Percentiles rank a stretch among this genome's conserved stretches.
Evolutionary conservation across 495 filamentous ascomycete genomes (phyloP).

Genomic region (Penicillium lividum): DNA sequence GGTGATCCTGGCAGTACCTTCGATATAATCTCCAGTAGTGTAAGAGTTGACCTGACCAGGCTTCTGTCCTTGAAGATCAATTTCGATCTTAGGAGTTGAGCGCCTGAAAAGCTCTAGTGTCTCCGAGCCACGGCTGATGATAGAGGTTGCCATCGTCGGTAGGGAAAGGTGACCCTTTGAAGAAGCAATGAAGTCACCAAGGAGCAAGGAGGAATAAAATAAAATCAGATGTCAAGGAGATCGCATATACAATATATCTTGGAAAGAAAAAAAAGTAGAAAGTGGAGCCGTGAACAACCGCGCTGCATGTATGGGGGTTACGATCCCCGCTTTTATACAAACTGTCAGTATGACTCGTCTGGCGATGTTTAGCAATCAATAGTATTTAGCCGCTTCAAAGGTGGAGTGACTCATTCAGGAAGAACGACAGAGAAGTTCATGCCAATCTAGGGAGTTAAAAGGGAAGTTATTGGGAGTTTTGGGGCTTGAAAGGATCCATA

Average conservation of each 20-base stretch:
- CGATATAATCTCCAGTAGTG: constrained; percentile 60
- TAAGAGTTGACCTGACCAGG: constrained; percentile 49
- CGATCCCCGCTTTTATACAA: neutral
- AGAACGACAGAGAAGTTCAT: neutral
- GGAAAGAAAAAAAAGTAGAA: constrained; percentile 14
- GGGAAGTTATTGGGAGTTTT: neutral
- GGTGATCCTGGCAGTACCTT: constrained; percentile 60
- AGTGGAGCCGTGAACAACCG: constrained; percentile 35
- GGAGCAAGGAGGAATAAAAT: neutral
- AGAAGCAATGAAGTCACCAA: neutral
- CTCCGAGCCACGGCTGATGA: constrained; percentile 31
- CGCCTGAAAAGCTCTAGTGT: constrained; percentile 32
- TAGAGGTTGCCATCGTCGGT: constrained; percentile 27
- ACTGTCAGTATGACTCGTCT: neutral
- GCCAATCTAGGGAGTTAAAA: neutral
- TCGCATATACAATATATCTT: neutral
- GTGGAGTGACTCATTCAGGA: neutral
- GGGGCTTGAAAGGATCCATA: neutral
- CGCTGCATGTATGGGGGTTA: neutral
- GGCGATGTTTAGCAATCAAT: neutral
- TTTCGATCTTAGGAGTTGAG: constrained; percentile 36
- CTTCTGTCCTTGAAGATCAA: constrained; percentile 35
- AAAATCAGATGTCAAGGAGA: neutral
- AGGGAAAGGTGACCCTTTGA: too few relatives aligned
- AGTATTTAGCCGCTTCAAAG: neutral